Percentiles rank a stretch among this genome's conserved stretches.
These are phyloP conservation scores for Claviceps sp. DNA, from an alignment of 2,329 filamentous ascomycete species.

Conservation along the genomic window DNA sequence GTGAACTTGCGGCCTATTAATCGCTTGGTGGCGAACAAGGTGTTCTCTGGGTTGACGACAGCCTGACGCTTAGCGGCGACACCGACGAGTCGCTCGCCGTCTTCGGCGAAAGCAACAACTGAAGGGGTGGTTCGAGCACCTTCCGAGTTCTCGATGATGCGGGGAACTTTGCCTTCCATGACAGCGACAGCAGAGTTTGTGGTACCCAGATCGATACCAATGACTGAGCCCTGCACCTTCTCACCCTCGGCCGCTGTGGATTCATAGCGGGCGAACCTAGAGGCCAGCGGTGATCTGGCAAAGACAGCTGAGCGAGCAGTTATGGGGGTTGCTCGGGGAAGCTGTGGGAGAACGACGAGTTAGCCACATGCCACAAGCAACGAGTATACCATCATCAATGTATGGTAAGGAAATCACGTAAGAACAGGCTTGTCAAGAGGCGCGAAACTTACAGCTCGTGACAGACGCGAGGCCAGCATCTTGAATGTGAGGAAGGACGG, in stretches of 20 bases:
- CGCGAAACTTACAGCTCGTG: slow-evolving; percentile 54
- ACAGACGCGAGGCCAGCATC: slow-evolving; percentile 61
- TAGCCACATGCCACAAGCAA: slow-evolving; percentile 8
- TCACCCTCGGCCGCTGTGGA: slow-evolving; percentile 43
- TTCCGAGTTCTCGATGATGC: slow-evolving; percentile 97
- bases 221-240: slow-evolving; percentile 91
- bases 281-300: slow-evolving; percentile 55
- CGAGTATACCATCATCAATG: slow-evolving; percentile 1
- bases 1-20: slow-evolving; percentile 96
- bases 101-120: slow-evolving; percentile 88
- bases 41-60: slow-evolving; percentile 97
- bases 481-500: slow-evolving; percentile 26
- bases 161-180: slow-evolving; percentile 92
- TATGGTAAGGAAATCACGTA: neutral
- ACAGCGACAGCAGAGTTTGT: slow-evolving; percentile 96
- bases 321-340: slow-evolving; percentile 62
- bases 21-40: slow-evolving; percentile 95
- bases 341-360: slow-evolving; percentile 29
- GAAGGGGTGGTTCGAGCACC: slow-evolving; percentile 55
- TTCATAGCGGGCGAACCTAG: slow-evolving; percentile 66
- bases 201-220: slow-evolving; percentile 96
- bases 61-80: slow-evolving; percentile 96
- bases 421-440: neutral
- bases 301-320: slow-evolving; percentile 53
- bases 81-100: slow-evolving; percentile 92